These are phyloP conservation scores for Euphorbia corollata DNA, from an alignment of 441 rosid genomes.

Conservation along the genomic window DNA sequence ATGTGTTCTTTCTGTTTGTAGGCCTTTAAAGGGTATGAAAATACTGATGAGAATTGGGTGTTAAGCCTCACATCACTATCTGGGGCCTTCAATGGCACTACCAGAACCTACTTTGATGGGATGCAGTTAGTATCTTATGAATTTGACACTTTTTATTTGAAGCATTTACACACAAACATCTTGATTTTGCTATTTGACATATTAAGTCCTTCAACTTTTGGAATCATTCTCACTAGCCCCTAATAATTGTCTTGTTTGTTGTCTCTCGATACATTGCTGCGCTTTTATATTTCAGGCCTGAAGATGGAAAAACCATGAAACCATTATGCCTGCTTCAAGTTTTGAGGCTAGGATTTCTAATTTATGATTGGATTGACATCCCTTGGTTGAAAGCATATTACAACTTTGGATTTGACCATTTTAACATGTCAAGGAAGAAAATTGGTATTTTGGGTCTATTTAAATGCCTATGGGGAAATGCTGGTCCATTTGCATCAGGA, in stretches of 20 bases:
- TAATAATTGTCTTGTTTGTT: not conserved
- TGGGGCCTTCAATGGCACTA: conserved; percentile 95
- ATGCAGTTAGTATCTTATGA: conserved; percentile 56
- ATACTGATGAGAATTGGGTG: conserved; percentile 80
- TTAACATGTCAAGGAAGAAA: conserved; percentile 60
- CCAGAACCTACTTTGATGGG: conserved; percentile 91
- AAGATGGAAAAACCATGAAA: conserved; percentile 68
- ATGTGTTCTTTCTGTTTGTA: conserved; percentile 33
- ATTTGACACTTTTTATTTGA: not conserved
- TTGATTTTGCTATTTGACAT: not conserved
- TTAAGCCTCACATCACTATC: conserved; percentile 81
- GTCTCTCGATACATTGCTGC: not conserved
- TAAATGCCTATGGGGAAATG: conserved; percentile 41
- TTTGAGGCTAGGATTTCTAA: conserved; percentile 68
- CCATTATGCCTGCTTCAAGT: conserved; percentile 73
- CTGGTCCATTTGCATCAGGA: conserved; percentile 74
- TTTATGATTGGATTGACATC: conserved; percentile 90
- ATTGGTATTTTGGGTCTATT: conserved; percentile 57
- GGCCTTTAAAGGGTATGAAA: conserved; percentile 78
- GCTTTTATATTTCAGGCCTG: conserved; percentile 23
- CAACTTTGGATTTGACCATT: conserved; percentile 94
- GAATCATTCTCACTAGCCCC: not conserved
- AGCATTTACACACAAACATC: not conserved
- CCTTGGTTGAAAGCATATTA: conserved; percentile 73
- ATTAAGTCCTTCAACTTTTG: not conserved